phyloP scores from a whole-genome alignment of 2,329 filamentous ascomycete genomes.

The Bipolaris zeicola region DNA sequence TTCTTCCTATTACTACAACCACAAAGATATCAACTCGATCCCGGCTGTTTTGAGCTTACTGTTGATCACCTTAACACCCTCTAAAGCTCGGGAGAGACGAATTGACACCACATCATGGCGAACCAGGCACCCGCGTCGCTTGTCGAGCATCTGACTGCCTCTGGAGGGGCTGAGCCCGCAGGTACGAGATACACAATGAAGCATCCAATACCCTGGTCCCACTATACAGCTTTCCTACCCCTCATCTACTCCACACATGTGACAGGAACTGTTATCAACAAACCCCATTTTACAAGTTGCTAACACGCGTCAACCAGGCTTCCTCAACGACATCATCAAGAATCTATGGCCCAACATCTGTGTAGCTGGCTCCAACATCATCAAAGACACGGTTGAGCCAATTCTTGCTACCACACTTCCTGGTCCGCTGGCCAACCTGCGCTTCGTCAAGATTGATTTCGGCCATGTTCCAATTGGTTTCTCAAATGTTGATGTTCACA shows the following conservation, averaged over 20 bases:
- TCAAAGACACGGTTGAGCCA: slow-evolving; percentile 56
- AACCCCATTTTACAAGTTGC: not conserved
- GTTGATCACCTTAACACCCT: not conserved
- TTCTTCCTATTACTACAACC: not conserved
- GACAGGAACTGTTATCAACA: not conserved
- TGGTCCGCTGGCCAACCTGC: slow-evolving; percentile 51
- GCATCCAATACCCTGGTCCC: not conserved
- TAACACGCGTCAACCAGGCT: slow-evolving; percentile 35
- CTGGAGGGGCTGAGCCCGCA: slow-evolving; percentile 50
- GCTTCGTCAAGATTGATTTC: slow-evolving; percentile 56
- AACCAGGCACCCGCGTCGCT: slow-evolving; percentile 27
- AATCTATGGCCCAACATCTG: slow-evolving; percentile 59
- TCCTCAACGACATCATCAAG: slow-evolving; percentile 56
- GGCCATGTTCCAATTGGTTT: slow-evolving; percentile 51
- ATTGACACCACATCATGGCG: slow-evolving; percentile 8
- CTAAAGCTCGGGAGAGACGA: not conserved
- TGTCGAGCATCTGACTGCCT: slow-evolving; percentile 50
- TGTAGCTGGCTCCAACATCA: slow-evolving; percentile 52
- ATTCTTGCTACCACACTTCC: slow-evolving; percentile 56
- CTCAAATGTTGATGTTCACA: slow-evolving; percentile 54
- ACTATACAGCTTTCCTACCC: not conserved
- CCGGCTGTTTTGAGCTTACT: not conserved
- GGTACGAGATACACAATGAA: slow-evolving; percentile 27
- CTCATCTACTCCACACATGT: too few species aligned
- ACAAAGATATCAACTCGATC: not conserved